Percentiles rank a stretch among this genome's conserved stretches.
These are phyloP conservation scores for Melastoma candidum DNA, from an alignment of 441 rosid genomes.

Conservation along the genomic window DNA sequence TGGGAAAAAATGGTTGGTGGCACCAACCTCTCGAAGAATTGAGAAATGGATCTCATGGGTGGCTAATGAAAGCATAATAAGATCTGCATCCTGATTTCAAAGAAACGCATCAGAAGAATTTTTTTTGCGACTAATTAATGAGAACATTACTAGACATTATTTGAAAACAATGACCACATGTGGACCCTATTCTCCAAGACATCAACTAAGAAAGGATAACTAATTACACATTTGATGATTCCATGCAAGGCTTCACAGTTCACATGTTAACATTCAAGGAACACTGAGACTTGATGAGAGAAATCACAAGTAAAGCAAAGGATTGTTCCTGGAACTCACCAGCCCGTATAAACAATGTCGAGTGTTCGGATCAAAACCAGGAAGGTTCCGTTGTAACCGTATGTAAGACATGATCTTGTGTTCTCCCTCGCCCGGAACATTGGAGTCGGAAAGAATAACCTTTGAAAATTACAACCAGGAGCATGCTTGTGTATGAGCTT, in stretches of 20 bases:
- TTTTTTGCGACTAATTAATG: background rate
- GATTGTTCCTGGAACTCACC: conserved; percentile 32
- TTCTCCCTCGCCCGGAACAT: conserved; percentile 98
- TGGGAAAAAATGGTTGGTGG: conserved; percentile 5
- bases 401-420: conserved; percentile 96
- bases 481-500: conserved; percentile 48
- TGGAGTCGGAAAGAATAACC: conserved; percentile 98
- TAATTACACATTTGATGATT: no score
- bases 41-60: conserved; percentile 99
- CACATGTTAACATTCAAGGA: conserved; percentile 8
- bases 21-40: conserved; percentile 81
- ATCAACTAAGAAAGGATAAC: no score
- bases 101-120: conserved; percentile 7
- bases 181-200: no score
- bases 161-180: no score
- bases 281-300: conserved; percentile 4
- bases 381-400: conserved; percentile 69
- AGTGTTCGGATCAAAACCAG: conserved; percentile 88
- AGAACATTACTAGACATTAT: background rate
- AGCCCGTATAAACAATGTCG: conserved; percentile 86
- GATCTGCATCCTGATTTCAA: conserved; percentile 79
- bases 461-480: conserved; percentile 53
- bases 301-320: conserved; percentile 2
- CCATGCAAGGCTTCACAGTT: background rate
- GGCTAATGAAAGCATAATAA: conserved; percentile 91